A percentile compares a stretch with the other conserved stretches of the same genome.
Evolutionary conservation across 441 rosid species (phyloP).

Genomic region (Croton setiger): DNA sequence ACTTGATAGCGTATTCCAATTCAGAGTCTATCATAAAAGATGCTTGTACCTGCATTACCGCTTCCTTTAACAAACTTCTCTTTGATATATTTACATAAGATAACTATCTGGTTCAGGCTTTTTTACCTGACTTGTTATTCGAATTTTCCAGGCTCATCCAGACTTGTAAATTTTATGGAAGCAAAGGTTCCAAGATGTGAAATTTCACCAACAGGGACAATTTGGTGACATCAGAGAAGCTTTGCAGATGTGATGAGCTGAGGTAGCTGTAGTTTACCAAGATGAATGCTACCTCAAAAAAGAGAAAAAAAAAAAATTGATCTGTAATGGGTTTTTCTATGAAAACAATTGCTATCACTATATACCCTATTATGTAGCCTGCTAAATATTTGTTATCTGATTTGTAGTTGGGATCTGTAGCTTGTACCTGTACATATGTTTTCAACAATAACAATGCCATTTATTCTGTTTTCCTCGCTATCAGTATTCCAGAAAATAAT

Average conservation of each 20-base stretch:
- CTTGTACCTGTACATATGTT: conserved; percentile 9
- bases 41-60: too few species aligned
- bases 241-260: conserved; percentile 24
- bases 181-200: conserved; percentile 1
- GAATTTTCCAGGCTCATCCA: conserved; percentile 29
- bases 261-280: conserved; percentile 11
- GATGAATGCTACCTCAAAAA: not conserved
- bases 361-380: too few species aligned
- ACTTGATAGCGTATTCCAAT: too few species aligned
- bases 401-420: not conserved
- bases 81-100: too few species aligned
- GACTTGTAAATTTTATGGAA: conserved; percentile 31
- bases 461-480: too few species aligned
- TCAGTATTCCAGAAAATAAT: too few species aligned
- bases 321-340: not conserved
- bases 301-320: too few species aligned
- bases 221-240: conserved; percentile 26
- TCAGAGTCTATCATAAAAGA: too few species aligned
- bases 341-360: not conserved
- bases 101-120: too few species aligned
- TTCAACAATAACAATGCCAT: conserved; percentile 5
- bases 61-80: too few species aligned
- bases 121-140: not conserved
- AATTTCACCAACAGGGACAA: conserved; percentile 9
- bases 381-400: not conserved